Evolutionary conservation across 2,329 filamentous ascomycete species (phyloP).

Genomic region (Ascochyta viciae-villosae): DNA sequence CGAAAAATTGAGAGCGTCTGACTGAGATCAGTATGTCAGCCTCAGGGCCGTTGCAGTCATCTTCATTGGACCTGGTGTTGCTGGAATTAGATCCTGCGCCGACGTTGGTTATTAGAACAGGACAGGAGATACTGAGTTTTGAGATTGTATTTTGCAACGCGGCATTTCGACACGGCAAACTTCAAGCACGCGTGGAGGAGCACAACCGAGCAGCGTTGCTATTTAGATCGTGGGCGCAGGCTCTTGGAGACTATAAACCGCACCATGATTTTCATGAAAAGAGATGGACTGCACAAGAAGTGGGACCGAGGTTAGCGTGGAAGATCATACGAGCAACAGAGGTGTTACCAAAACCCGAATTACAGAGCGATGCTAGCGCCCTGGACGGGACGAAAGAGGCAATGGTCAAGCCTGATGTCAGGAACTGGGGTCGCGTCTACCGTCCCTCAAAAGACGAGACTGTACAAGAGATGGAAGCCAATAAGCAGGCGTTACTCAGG

Average conservation of each 20-base stretch:
- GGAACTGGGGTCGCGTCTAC: slow-evolving; percentile 2
- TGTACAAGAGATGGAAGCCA: slow-evolving; percentile 8
- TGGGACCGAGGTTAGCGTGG: slow-evolving; percentile 22
- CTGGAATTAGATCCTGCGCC: slow-evolving; percentile 33
- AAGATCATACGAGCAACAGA: slow-evolving; percentile 27
- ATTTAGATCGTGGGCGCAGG: slow-evolving; percentile 40
- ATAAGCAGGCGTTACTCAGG: slow-evolving; percentile 1
- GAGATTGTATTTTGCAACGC: slow-evolving; percentile 34
- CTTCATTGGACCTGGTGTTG: slow-evolving; percentile 29
- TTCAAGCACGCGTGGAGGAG: slow-evolving; percentile 18
- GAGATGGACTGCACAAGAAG: slow-evolving; percentile 27
- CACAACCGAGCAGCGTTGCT: slow-evolving; percentile 23
- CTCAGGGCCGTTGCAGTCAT: background rate
- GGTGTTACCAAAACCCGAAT: background rate
- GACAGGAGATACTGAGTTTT: slow-evolving; percentile 19
- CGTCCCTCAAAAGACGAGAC: slow-evolving; percentile 18
- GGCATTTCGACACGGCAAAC: slow-evolving; percentile 21
- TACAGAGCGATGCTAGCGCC: background rate
- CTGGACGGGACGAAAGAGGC: background rate
- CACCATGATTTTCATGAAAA: slow-evolving; percentile 23
- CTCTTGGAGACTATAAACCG: slow-evolving; percentile 21
- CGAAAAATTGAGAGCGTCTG: background rate
- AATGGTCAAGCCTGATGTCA: background rate
- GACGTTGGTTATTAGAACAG: slow-evolving; percentile 32
- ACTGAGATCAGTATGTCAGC: slow-evolving; percentile 1